phyloP scores from a whole-genome alignment of 768 basidiomycete genomes.

The Fistulinella prunicolor region DNA sequence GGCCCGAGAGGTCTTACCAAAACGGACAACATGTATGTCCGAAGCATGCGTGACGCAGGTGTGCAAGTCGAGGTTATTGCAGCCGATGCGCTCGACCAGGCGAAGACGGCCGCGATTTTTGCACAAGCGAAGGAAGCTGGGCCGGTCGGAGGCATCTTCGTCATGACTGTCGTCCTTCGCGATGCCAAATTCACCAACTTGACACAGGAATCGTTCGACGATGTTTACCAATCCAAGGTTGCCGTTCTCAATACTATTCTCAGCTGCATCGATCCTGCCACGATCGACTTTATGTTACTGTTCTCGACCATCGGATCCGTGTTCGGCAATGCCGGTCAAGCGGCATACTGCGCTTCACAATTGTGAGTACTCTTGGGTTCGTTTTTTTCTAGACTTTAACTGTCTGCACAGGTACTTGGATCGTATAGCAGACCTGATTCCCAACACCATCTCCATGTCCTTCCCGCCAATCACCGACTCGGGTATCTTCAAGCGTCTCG shows the following conservation, averaged over 20 bases:
- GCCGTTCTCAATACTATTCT: conserved; percentile 17
- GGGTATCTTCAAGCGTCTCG: conserved; percentile 34
- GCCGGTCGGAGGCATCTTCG: conserved; percentile 31
- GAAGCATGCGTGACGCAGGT: conserved; percentile 21
- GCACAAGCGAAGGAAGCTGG: conserved; percentile 20
- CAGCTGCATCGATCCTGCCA: conserved; percentile 12
- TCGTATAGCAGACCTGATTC: conserved; percentile 28
- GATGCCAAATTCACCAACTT: conserved; percentile 34
- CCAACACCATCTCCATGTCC: conserved; percentile 33
- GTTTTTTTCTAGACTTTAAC: conserved; percentile 1
- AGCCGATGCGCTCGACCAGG: conserved; percentile 23
- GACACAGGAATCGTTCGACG: conserved; percentile 31
- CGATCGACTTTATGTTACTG: conserved; percentile 32
- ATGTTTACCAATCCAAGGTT: conserved; percentile 24
- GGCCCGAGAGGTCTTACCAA: conserved; percentile 19
- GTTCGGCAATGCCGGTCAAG: conserved; percentile 29
- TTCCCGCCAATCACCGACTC: conserved; percentile 35
- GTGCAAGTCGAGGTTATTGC: conserved; percentile 28
- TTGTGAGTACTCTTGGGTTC: conserved; percentile 14
- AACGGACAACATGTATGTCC: conserved; percentile 28
- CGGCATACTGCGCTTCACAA: conserved; percentile 24
- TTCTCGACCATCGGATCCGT: conserved; percentile 36
- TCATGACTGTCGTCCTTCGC: conserved; percentile 36
- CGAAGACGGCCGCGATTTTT: conserved; percentile 23
- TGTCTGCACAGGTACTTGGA: conserved; percentile 28